Evolutionary conservation across 306 rosid genomes (phyloP), one percentile per base, ranked within the genome.

Genomic region (Vigna trinervia): DNA sequence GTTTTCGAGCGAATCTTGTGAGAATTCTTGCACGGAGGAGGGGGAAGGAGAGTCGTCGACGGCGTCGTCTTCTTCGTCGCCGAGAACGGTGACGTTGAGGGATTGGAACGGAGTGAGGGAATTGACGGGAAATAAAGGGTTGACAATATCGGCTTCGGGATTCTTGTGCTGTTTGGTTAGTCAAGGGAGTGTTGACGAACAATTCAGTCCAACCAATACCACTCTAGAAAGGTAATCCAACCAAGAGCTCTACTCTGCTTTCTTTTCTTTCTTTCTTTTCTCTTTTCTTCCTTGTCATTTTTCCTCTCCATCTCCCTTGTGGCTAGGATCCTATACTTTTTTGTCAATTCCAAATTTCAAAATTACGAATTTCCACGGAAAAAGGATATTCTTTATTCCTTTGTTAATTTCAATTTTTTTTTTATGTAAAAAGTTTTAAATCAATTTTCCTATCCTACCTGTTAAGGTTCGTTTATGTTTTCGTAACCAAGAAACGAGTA

Each of bases 121-220:
- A 60, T 58, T 90, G 83, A 88, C 90, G 87, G 92, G 92, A 78
- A 81, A 41, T 12, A 86, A 77, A 69, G 73, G 71, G 32, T 73
- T 88, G 76, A 79, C 69, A 11, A 5, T 66, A 39, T 5, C 73
- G 70, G 66, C 71, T 30, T 69, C 88, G 8, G 92, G 97, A 9
- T 84, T 93, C 80, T 81, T 93, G 88, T 90, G 97, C 79, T 85
- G 98, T 8, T 78, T 91, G 80, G 58, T 86, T 80, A 53, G 78
- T 12, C 86, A 80, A 43, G 82, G 85, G 63, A 80, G 63, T 79
- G 7, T 56, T 19, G 76, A 12, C 70, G 60, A 32, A 34, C 68
- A 32, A 50, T 50, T 46, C 46, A 41, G 12, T 47, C 84, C 91
- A 58, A 45, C 48, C 22, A 78, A 76, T 59, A 51, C 39, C 13